Percentiles rank a stretch among this genome's conserved stretches.
phyloP scores from a whole-genome alignment of 495 filamentous ascomycete genomes.

The Ascodesmis nigricans region DNA sequence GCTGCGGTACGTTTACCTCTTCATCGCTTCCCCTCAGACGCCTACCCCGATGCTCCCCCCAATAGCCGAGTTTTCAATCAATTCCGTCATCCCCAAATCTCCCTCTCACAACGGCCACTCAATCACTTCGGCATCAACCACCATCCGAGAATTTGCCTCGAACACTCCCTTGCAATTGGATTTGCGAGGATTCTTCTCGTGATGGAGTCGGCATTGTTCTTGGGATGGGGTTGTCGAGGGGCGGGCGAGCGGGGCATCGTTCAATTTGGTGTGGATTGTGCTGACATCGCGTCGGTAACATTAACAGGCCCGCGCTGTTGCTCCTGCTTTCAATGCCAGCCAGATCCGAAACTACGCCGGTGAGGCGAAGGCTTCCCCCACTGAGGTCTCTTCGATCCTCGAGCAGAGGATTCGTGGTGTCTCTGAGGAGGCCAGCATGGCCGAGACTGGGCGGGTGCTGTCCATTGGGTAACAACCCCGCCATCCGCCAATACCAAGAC shows the following conservation, averaged over 20 bases:
- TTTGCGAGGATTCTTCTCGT: constrained; percentile 16
- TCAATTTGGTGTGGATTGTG: no score
- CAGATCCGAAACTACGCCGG: constrained; percentile 76
- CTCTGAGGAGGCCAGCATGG: constrained; percentile 83
- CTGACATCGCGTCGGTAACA: constrained; percentile 21
- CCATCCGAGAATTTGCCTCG: constrained; percentile 22
- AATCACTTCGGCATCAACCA: no score
- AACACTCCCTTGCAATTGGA: constrained; percentile 16
- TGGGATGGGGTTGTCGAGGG: no score
- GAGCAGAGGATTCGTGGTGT: constrained; percentile 97
- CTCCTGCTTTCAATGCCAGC: constrained; percentile 49
- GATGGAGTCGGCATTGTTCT: no score
- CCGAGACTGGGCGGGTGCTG: constrained; percentile 95
- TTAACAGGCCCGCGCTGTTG: constrained; percentile 59
- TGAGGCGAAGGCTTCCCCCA: constrained; percentile 85
- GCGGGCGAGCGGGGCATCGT: no score
- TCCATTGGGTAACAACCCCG: constrained; percentile 70
- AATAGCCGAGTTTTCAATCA: background rate
- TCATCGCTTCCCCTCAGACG: constrained; percentile 1
- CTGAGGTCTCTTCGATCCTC: constrained; percentile 96
- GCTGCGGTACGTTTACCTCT: constrained; percentile 57
- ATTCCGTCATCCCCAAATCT: no score
- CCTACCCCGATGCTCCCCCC: background rate
- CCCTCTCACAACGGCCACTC: no score
- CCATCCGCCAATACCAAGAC: no score